Conservation (phyloP, 441 rosid species). For the Erodium trifolium region DNA sequence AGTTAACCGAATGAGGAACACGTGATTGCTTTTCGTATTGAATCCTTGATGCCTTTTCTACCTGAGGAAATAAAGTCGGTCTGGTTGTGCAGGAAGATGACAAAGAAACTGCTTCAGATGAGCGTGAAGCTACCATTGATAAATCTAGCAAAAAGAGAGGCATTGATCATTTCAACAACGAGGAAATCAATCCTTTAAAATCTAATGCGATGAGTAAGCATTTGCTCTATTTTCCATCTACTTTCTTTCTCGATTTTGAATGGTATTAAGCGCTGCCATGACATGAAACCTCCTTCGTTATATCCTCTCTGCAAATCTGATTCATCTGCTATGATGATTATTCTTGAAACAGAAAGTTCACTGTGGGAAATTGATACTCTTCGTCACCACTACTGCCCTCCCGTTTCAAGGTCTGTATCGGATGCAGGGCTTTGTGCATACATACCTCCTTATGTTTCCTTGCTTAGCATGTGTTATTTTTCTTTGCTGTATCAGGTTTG, state of each 20-base stretch:
- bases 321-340: neutral
- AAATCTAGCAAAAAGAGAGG: slow-evolving; percentile 34
- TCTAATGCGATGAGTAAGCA: slow-evolving; percentile 75
- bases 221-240: neutral
- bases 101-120: slow-evolving; percentile 22
- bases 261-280: neutral
- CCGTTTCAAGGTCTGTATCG: slow-evolving; percentile 67
- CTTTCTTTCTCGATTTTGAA: neutral
- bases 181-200: slow-evolving; percentile 58
- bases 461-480: slow-evolving; percentile 5
- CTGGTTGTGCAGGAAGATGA: slow-evolving; percentile 45
- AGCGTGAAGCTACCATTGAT: slow-evolving; percentile 15
- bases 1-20: too few relatives aligned
- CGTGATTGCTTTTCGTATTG: too few relatives aligned
- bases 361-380: slow-evolving; percentile 87
- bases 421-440: neutral
- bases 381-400: slow-evolving; percentile 85
- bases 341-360: slow-evolving; percentile 62
- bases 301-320: neutral
- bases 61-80: slow-evolving; percentile 12
- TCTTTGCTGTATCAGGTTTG: slow-evolving; percentile 42
- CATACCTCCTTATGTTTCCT: neutral
- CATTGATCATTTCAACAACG: slow-evolving; percentile 56
- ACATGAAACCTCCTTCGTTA: neutral
- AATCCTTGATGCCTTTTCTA: neutral